phyloP scores from a whole-genome alignment of 495 filamentous ascomycete species.

The Baudoinia panamericana region DNA sequence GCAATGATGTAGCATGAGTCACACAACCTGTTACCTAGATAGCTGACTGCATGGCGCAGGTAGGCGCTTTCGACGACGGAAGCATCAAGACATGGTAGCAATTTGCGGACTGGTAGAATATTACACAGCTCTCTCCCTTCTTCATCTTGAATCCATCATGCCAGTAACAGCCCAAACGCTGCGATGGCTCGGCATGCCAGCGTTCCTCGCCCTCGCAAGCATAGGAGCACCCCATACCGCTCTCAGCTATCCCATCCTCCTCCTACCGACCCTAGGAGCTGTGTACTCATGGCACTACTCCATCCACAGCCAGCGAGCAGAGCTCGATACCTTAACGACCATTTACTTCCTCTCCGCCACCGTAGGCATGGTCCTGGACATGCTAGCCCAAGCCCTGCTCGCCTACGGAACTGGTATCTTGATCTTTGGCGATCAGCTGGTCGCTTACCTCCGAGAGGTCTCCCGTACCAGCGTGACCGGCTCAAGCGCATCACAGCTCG shows the following conservation, averaged over 20 bases:
- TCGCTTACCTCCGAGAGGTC: background rate
- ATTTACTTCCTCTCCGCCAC: background rate
- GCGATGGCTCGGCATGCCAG: background rate
- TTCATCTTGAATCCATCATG: no score
- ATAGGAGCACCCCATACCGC: background rate
- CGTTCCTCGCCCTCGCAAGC: background rate
- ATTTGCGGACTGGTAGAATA: no score
- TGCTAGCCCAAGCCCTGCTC: background rate
- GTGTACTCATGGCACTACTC: background rate
- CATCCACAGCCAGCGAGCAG: background rate
- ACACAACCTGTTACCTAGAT: no score
- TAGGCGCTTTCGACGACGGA: no score
- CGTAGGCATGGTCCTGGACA: background rate
- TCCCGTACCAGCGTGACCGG: background rate
- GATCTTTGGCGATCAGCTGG: background rate
- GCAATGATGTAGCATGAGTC: no score
- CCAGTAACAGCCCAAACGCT: slow-evolving; percentile 2
- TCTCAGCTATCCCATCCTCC: background rate
- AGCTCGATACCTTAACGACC: slow-evolving; percentile 2
- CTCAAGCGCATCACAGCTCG: background rate
- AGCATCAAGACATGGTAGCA: no score
- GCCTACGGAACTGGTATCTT: background rate
- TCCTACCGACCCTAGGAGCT: background rate
- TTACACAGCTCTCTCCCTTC: no score
- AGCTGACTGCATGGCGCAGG: no score